These are phyloP conservation scores for Fraxinus greggii DNA, from an alignment of 305 asterid species.

Conservation along the genomic window DNA sequence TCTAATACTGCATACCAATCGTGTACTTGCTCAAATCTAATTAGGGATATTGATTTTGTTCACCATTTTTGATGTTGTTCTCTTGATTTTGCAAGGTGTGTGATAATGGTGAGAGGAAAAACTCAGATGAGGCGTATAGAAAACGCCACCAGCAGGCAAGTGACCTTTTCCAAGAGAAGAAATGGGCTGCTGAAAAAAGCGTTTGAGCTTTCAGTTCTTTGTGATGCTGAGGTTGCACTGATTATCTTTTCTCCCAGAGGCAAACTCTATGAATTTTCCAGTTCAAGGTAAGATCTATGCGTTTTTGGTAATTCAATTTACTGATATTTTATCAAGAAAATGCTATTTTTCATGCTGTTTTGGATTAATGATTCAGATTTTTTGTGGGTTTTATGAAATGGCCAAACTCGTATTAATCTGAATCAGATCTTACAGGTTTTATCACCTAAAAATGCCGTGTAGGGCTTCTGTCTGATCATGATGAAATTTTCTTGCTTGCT, in stretches of 20 bases:
- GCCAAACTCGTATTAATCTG: neutral
- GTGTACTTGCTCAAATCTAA: neutral
- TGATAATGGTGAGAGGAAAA: conserved; percentile 78
- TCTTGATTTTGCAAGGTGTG: neutral
- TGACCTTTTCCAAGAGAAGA: conserved; percentile 84
- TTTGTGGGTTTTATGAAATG: conserved; percentile 18
- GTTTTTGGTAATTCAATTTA: neutral
- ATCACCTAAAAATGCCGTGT: neutral
- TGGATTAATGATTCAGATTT: neutral
- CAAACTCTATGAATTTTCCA: conserved; percentile 76
- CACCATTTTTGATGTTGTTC: neutral
- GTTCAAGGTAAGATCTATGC: conserved; percentile 52
- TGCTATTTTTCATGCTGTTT: neutral
- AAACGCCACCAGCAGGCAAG: conserved; percentile 88
- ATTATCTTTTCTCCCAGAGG: conserved; percentile 81
- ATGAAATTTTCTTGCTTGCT: neutral
- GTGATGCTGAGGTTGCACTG: conserved; percentile 78
- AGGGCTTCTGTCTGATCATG: neutral
- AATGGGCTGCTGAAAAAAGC: conserved; percentile 79
- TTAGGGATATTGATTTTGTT: neutral
- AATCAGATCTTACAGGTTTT: conserved; percentile 22
- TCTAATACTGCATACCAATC: neutral
- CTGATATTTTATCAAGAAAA: neutral
- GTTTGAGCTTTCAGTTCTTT: conserved; percentile 74
- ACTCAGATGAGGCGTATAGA: conserved; percentile 94